A percentile compares a stretch with the other conserved stretches of the same genome.
Conservation (phyloP, 208 protist species). For the Lotmaria passim region DNA sequence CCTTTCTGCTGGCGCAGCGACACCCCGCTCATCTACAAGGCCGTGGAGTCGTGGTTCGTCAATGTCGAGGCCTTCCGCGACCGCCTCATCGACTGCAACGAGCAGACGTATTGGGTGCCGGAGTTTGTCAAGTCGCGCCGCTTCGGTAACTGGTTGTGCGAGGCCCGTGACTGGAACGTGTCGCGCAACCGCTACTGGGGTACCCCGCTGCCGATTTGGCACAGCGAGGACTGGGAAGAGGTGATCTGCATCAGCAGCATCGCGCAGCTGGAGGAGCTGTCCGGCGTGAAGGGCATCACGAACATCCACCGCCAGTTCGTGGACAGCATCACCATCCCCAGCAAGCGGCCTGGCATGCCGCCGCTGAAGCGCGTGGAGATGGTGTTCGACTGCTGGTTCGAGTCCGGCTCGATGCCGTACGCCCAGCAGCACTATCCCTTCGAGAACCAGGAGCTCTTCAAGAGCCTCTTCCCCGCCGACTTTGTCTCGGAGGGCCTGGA, state of each 20-base stretch:
- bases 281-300: slow-evolving; percentile 89
- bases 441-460: slow-evolving; percentile 97
- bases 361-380: slow-evolving; percentile 93
- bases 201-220: slow-evolving; percentile 99
- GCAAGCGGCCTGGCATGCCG: slow-evolving; percentile 85
- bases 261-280: slow-evolving; percentile 96
- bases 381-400: slow-evolving; percentile 99
- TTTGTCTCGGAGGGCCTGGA: slow-evolving; percentile 99
- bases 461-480: slow-evolving; percentile 97
- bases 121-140: slow-evolving; percentile 96
- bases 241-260: slow-evolving; percentile 96
- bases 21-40: slow-evolving; percentile 98
- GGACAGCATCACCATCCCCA: slow-evolving; percentile 99
- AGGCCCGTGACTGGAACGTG: slow-evolving; percentile 98
- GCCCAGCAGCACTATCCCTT: slow-evolving; percentile 99
- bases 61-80: slow-evolving; percentile 97
- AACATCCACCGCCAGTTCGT: slow-evolving; percentile 98
- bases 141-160: slow-evolving; percentile 99
- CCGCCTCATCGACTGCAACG: slow-evolving; percentile 94
- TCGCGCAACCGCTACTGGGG: slow-evolving; percentile 99
- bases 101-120: slow-evolving; percentile 98
- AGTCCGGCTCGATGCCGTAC: slow-evolving; percentile 99
- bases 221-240: slow-evolving; percentile 96
- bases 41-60: slow-evolving; percentile 99
- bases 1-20: slow-evolving; percentile 99